These are phyloP conservation scores for Mucor saturninus DNA, from an alignment of 371 early-diverging fungal species.

Conservation along the genomic window DNA sequence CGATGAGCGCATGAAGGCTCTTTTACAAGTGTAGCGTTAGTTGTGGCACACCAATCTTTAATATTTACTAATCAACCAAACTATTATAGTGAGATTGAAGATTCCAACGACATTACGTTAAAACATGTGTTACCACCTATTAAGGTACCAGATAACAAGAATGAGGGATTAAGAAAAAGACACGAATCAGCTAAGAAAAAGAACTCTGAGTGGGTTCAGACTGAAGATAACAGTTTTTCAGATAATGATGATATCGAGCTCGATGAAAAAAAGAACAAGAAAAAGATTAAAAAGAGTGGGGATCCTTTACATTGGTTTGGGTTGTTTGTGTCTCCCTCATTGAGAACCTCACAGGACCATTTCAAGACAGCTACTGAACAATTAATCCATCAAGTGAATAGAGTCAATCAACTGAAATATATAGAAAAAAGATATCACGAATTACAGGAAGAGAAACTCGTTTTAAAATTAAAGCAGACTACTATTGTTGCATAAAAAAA, in stretches of 20 bases:
- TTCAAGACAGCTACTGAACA: slow-evolving; percentile 37
- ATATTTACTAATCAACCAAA: neutral
- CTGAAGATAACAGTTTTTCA: neutral
- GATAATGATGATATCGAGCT: slow-evolving; percentile 27
- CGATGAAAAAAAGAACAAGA: slow-evolving; percentile 28
- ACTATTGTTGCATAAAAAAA: slow-evolving; percentile 8
- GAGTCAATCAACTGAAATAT: slow-evolving; percentile 27
- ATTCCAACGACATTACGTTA: neutral
- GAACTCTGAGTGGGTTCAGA: slow-evolving; percentile 15
- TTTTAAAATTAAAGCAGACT: slow-evolving; percentile 18
- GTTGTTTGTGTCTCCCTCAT: slow-evolving; percentile 61
- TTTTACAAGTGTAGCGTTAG: slow-evolving; percentile 41
- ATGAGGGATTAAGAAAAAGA: slow-evolving; percentile 17
- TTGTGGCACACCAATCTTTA: neutral
- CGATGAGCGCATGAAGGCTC: slow-evolving; percentile 61
- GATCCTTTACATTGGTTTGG: slow-evolving; percentile 75
- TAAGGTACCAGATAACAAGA: slow-evolving; percentile 11
- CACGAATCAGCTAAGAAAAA: slow-evolving; percentile 19
- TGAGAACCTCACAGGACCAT: slow-evolving; percentile 57
- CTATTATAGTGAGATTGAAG: slow-evolving; percentile 21
- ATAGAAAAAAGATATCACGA: slow-evolving; percentile 40
- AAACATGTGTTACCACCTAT: slow-evolving; percentile 9
- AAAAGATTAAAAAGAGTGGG: slow-evolving; percentile 25
- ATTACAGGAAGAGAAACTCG: slow-evolving; percentile 31
- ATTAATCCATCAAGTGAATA: slow-evolving; percentile 47